Conservation (phyloP, 1,139 yeast genomes). For the Kurtzmaniella quercitrusa region DNA sequence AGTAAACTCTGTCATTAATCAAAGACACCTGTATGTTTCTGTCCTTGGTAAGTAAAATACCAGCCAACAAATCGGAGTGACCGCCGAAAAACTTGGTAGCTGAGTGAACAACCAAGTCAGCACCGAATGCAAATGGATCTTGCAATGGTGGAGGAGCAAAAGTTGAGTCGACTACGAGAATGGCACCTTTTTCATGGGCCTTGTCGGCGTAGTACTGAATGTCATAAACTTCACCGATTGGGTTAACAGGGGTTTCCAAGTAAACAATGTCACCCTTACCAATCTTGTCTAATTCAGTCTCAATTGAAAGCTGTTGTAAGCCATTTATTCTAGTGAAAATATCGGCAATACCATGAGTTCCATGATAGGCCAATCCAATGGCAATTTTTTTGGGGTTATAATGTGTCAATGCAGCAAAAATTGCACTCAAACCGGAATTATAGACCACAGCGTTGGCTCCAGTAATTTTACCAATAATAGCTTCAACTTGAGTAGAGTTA, state of each 20-base stretch:
- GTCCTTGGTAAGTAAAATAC: slow-evolving; percentile 65
- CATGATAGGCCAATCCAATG: slow-evolving; percentile 82
- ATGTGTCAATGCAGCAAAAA: slow-evolving; percentile 68
- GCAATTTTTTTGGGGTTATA: slow-evolving; percentile 73
- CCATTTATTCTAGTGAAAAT: slow-evolving; percentile 61
- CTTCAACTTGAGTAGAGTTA: slow-evolving; percentile 64
- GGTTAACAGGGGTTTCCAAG: slow-evolving; percentile 86
- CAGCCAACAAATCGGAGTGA: slow-evolving; percentile 88
- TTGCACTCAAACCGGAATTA: slow-evolving; percentile 78
- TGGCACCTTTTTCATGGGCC: slow-evolving; percentile 71
- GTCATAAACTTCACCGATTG: slow-evolving; percentile 69
- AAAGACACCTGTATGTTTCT: slow-evolving; percentile 41
- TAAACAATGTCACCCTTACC: slow-evolving; percentile 74
- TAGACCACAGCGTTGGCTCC: slow-evolving; percentile 56
- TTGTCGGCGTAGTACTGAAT: slow-evolving; percentile 56
- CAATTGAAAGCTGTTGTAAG: slow-evolving; percentile 48
- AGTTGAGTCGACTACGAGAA: slow-evolving; percentile 74
- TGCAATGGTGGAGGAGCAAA: slow-evolving; percentile 92
- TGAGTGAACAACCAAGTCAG: slow-evolving; percentile 81
- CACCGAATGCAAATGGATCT: slow-evolving; percentile 76
- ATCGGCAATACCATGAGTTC: slow-evolving; percentile 67
- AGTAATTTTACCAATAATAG: slow-evolving; percentile 55
- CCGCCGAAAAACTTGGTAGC: slow-evolving; percentile 93
- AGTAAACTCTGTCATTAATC: slow-evolving; percentile 54
- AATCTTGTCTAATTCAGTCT: slow-evolving; percentile 47